Base-by-base conservation (phyloP, 148 eudicot species). In the Cornus florida region DNA sequence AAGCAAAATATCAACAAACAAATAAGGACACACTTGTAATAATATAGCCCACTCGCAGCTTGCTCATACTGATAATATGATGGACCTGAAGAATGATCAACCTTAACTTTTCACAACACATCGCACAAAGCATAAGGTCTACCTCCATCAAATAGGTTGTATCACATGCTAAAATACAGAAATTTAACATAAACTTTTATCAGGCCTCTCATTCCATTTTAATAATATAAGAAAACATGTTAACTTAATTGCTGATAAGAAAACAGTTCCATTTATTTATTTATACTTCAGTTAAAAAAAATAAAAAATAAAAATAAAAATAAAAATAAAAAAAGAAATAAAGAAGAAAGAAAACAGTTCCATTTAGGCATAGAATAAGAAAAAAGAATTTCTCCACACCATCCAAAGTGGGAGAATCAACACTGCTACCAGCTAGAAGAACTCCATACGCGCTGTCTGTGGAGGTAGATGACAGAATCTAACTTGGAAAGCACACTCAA, bases 1-100 rank as follows among this genome's bases (percentile, higher is more conserved):
- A 43, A 74, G 80, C 39, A 80, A 71, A 77, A 79, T 53, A 70
- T 67, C 17, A 69, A 67, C 73, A 84, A 74, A 65, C 80, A 6
- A 43, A 43, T 43, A 6, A 43, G 48, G 67, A 75, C 65, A 65
- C 39, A 75, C 57, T 67, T 67, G 6, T 38, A 10, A 5, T 17
- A 75, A 57, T 68, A 59, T n/a, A 68, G 11, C 73, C 56, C 12
- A 74, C 20, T 33, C 23, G 67, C 38, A 67, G 20, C 39, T 68
- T 74, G 74, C 23, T 46, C 41, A 69, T 20, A 72, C 43, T 78
- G 62, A 74, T 67, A 38, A 70, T 35, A 35, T 43, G 1, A 19
- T 57, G 62, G 62, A 57, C 17, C 17, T 19, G 20, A 57, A 57
- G 62, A 19, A 57, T 19, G 20, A n/a, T 57, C 13, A 5, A 57